phyloP scores from a whole-genome alignment of 148 eudicot species.

The Rhododendron williamsianum region DNA sequence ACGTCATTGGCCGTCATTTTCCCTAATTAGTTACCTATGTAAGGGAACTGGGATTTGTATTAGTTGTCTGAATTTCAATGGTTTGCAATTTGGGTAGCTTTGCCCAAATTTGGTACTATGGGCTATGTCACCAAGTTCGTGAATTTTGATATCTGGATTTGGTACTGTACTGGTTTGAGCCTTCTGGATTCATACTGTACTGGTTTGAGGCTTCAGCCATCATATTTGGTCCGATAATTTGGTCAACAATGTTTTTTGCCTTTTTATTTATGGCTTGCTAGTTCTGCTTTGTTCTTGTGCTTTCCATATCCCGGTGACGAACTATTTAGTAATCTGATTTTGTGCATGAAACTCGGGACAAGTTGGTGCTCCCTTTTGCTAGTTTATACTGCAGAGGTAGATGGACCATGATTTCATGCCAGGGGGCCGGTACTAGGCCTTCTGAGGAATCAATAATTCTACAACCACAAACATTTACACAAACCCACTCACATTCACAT shows the following conservation, averaged over 20 bases:
- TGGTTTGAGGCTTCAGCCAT: neutral
- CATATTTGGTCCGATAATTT: neutral
- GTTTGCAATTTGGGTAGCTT: neutral
- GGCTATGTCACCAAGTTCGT: neutral
- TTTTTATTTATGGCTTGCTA: neutral
- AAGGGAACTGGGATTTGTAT: neutral
- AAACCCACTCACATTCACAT: too few relatives aligned
- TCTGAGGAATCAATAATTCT: neutral
- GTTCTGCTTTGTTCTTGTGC: neutral
- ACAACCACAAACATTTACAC: too few relatives aligned
- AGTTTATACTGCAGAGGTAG: slow-evolving; percentile 12
- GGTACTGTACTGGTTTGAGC: neutral
- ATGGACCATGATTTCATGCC: slow-evolving; percentile 19
- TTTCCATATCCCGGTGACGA: neutral
- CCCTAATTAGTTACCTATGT: neutral
- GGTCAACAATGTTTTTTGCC: neutral
- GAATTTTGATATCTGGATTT: neutral
- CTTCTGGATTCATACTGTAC: neutral
- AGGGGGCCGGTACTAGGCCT: slow-evolving; percentile 25
- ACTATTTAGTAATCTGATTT: too few relatives aligned
- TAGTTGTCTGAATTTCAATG: neutral
- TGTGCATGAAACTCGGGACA: too few relatives aligned
- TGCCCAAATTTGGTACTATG: neutral
- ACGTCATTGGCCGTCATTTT: too few relatives aligned
- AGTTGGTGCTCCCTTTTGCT: neutral